Evolutionary conservation across 2,329 filamentous ascomycete genomes (phyloP).

Genomic region (Colletotrichum endophyticum): DNA sequence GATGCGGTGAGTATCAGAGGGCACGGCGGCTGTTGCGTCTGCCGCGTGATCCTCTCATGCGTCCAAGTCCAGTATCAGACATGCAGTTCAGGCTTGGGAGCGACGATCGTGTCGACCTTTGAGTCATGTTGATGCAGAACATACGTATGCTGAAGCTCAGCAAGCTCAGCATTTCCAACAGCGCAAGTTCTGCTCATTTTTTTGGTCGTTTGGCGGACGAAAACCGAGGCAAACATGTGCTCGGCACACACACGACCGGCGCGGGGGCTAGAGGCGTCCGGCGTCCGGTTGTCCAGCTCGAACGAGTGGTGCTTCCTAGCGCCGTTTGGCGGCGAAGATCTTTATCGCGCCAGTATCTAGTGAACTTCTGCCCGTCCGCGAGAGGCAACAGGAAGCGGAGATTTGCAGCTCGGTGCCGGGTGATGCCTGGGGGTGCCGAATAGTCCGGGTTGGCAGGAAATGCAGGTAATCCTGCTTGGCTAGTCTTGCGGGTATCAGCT

Average conservation of each 20-base stretch:
- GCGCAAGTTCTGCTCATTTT: not conserved
- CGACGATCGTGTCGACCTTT: not conserved
- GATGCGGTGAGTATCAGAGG: conserved; percentile 6
- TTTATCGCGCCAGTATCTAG: not conserved
- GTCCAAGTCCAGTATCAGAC: not conserved
- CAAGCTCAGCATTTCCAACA: not conserved
- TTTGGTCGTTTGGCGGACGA: not conserved
- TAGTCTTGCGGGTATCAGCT: not conserved
- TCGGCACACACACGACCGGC: not conserved
- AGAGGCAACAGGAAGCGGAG: not conserved
- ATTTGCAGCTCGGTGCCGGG: not conserved
- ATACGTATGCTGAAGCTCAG: not conserved
- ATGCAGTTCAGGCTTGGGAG: not conserved
- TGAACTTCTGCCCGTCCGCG: no score
- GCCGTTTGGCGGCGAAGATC: not conserved
- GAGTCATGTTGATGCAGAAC: conserved; percentile 8
- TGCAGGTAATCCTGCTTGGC: not conserved
- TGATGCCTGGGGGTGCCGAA: not conserved
- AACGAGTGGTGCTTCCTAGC: not conserved
- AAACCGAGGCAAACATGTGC: not conserved
- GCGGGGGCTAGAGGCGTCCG: not conserved
- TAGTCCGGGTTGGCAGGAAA: not conserved
- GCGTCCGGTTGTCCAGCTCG: not conserved
- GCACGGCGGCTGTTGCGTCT: not conserved
- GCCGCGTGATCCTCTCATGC: not conserved